phyloP scores from a whole-genome alignment of 148 eudicot genomes.

The Hydrangea macrophylla region DNA sequence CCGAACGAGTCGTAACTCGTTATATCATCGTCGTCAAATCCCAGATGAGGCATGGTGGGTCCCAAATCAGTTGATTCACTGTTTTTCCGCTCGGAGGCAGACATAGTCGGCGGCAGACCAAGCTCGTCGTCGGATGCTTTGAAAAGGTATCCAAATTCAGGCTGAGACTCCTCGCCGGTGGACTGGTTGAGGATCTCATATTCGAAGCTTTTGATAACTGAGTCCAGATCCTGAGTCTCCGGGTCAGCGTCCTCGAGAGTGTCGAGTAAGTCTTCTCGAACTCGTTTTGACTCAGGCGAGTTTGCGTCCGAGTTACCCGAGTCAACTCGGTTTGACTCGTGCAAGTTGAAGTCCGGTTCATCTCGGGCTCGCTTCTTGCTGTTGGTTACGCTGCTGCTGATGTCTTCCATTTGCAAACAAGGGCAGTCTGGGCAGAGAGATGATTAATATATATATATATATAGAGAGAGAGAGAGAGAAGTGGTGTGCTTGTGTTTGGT shows the following conservation, averaged over 20 bases:
- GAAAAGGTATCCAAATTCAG: conserved; percentile 39
- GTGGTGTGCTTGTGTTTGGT: too few relatives aligned
- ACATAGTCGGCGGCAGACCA: conserved; percentile 38
- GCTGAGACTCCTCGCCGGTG: conserved; percentile 9
- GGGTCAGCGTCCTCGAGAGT: conserved; percentile 29
- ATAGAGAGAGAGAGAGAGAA: too few relatives aligned
- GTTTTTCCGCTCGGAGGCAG: not conserved
- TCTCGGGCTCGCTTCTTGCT: conserved; percentile 18
- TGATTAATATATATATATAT: too few relatives aligned
- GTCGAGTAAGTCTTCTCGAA: conserved; percentile 22
- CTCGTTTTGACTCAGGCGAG: not conserved
- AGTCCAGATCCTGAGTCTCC: conserved; percentile 31
- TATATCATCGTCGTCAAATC: conserved; percentile 7
- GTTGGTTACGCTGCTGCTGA: too few relatives aligned
- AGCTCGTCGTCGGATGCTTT: conserved; percentile 51
- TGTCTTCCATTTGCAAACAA: not conserved
- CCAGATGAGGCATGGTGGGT: not conserved
- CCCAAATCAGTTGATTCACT: not conserved
- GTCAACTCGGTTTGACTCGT: not conserved
- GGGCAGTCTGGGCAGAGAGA: not conserved
- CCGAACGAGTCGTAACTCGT: conserved; percentile 20
- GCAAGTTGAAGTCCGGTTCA: conserved; percentile 14
- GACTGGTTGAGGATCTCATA: conserved; percentile 28
- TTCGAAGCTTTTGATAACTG: conserved; percentile 37
- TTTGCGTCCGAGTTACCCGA: not conserved